Evolutionary conservation across 192 early-diverging fungal genomes (phyloP).

Genomic region (Gaertneriomyces sp.): DNA sequence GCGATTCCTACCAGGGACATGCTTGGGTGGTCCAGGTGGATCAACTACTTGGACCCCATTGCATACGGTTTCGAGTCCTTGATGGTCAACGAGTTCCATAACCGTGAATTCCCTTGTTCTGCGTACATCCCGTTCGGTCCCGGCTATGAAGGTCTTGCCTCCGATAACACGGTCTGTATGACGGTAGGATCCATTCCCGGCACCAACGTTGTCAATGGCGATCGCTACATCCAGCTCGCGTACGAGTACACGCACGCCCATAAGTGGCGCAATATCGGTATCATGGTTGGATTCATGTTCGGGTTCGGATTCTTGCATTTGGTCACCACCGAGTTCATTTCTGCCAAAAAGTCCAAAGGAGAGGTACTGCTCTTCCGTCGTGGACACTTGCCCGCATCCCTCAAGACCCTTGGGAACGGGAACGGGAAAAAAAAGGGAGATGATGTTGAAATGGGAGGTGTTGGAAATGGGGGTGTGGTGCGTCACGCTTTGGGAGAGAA

Average conservation of each 20-base stretch:
- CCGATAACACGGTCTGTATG: neutral
- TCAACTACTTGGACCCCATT: slow-evolving; percentile 61
- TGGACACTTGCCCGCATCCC: slow-evolving; percentile 1
- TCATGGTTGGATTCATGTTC: slow-evolving; percentile 7
- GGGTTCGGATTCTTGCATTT: neutral
- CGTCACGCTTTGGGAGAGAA: no score
- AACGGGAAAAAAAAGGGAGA: neutral
- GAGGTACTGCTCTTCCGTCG: slow-evolving; percentile 15
- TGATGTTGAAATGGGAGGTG: neutral
- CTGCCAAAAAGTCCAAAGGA: slow-evolving; percentile 12
- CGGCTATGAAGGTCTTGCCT: neutral
- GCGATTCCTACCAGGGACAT: slow-evolving; percentile 56
- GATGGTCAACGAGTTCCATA: slow-evolving; percentile 59
- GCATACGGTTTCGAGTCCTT: slow-evolving; percentile 57
- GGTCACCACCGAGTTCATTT: neutral
- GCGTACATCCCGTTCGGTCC: neutral
- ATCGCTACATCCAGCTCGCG: neutral
- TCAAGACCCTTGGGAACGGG: no score
- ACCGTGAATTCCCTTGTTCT: slow-evolving; percentile 24
- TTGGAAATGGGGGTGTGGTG: no score
- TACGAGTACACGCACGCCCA: neutral
- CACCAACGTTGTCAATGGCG: neutral
- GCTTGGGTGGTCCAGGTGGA: slow-evolving; percentile 61
- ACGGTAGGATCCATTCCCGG: slow-evolving; percentile 8
- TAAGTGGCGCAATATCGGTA: slow-evolving; percentile 31